Conservation (phyloP, 176 grass and related monocot species). For the Coix lacrymajobi region DNA sequence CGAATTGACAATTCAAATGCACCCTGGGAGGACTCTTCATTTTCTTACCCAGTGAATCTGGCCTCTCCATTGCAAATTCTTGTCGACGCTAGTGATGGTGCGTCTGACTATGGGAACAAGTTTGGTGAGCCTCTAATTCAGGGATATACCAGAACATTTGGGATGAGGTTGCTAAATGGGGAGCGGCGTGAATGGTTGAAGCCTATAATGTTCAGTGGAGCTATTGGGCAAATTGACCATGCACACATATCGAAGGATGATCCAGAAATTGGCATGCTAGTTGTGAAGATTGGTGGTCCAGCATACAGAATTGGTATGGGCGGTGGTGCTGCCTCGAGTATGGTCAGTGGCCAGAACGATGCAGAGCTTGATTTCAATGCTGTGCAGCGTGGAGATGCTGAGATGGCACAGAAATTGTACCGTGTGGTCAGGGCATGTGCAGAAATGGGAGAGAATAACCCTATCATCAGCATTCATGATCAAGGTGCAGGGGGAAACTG, state of each 20-base stretch:
- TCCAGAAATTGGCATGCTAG: conserved; percentile 71
- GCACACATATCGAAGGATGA: conserved; percentile 62
- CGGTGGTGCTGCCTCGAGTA: conserved; percentile 84
- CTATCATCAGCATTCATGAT: conserved; percentile 90
- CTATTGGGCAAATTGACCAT: conserved; percentile 80
- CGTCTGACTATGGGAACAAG: conserved; percentile 89
- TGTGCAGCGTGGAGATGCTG: conserved; percentile 81
- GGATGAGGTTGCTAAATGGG: conserved; percentile 56
- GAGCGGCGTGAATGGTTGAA: conserved; percentile 84
- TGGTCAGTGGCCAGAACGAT: conserved; percentile 84
- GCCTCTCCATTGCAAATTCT: conserved; percentile 75
- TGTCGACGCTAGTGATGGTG: conserved; percentile 64
- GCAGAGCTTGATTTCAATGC: conserved; percentile 89
- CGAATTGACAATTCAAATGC: conserved; percentile 59
- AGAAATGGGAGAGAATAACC: conserved; percentile 80
- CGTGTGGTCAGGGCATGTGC: conserved; percentile 69
- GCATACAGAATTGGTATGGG: conserved; percentile 93
- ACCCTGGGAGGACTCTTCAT: conserved; percentile 75
- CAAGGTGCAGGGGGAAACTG: conserved; percentile 88
- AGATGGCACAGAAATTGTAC: conserved; percentile 92
- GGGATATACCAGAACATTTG: conserved; percentile 72
- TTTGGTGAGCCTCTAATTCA: conserved; percentile 84
- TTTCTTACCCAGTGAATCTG: conserved; percentile 63
- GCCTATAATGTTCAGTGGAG: conserved; percentile 92
- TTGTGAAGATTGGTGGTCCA: conserved; percentile 83